phyloP scores from a whole-genome alignment of 768 basidiomycete species.

The Boletales sp. region DNA sequence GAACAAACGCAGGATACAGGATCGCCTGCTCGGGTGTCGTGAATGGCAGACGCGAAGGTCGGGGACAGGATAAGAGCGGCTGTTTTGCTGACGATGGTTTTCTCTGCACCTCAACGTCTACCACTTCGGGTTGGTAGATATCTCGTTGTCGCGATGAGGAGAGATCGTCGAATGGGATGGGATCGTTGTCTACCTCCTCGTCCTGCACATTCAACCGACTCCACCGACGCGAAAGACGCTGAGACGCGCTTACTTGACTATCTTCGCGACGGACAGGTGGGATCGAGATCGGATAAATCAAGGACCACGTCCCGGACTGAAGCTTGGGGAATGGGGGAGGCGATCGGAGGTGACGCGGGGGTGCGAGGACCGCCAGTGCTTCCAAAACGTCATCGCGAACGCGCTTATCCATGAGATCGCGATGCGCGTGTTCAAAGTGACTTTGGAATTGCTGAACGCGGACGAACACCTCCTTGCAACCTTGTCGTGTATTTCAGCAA shows the following conservation, averaged over 20 bases:
- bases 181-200: conserved; percentile 10
- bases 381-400: conserved; percentile 14
- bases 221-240: conserved; percentile 29
- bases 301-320: not conserved
- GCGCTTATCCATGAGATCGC: conserved; percentile 13
- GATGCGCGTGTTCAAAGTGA: conserved; percentile 23
- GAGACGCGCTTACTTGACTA: conserved; percentile 12
- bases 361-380: conserved; percentile 15
- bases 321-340: conserved; percentile 14
- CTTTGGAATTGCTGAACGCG: conserved; percentile 22
- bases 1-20: conserved; percentile 19
- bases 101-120: conserved; percentile 15
- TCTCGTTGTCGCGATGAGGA: not conserved
- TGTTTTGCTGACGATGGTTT: not conserved
- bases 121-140: not conserved
- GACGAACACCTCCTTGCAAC: conserved; percentile 21
- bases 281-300: conserved; percentile 11
- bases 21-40: conserved; percentile 15
- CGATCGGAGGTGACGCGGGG: conserved; percentile 15
- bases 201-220: conserved; percentile 26
- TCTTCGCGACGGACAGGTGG: conserved; percentile 3
- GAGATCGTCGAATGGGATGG: conserved; percentile 24
- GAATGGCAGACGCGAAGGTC: conserved; percentile 17
- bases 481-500: conserved; percentile 14
- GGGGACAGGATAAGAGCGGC: conserved; percentile 22